Percentiles rank a stretch among this genome's conserved stretches.
Evolutionary conservation across 257 asterid species (phyloP).

Genomic region (Coffea eugenioides): DNA sequence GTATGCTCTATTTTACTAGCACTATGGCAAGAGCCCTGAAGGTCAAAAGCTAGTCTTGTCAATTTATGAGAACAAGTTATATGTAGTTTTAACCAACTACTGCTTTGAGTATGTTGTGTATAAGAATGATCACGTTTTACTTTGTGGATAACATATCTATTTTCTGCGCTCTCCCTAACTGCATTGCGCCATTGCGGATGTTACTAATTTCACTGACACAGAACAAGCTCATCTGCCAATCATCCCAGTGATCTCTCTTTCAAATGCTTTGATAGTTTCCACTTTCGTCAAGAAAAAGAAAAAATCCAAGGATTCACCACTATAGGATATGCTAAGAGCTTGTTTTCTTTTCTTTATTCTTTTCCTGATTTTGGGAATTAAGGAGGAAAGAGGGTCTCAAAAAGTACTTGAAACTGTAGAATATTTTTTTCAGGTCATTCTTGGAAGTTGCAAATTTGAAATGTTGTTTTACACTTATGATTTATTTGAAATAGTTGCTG

Average conservation of each 20-base stretch:
- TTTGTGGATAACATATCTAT: background rate
- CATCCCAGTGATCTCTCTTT: background rate
- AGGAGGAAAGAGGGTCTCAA: no score
- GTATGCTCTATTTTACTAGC: background rate
- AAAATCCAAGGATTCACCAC: background rate
- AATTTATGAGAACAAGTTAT: background rate
- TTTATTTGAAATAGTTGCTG: no score
- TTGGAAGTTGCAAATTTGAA: no score
- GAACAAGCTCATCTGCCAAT: background rate
- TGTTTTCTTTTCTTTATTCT: background rate
- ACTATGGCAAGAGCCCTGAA: background rate
- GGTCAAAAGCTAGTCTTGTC: background rate
- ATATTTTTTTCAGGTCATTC: no score
- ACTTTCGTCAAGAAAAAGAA: background rate
- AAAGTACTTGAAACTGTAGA: no score
- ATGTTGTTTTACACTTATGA: no score
- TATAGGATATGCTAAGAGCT: no score
- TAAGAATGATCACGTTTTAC: background rate
- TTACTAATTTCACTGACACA: background rate
- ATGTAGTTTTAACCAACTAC: background rate
- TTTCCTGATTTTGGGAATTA: no score
- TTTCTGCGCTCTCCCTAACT: background rate
- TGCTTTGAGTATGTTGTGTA: conserved; percentile 1
- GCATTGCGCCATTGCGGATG: background rate
- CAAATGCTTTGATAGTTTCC: background rate